These are phyloP conservation scores for Apocynum venetum DNA, from an alignment of 257 asterid species.

Conservation along the genomic window DNA sequence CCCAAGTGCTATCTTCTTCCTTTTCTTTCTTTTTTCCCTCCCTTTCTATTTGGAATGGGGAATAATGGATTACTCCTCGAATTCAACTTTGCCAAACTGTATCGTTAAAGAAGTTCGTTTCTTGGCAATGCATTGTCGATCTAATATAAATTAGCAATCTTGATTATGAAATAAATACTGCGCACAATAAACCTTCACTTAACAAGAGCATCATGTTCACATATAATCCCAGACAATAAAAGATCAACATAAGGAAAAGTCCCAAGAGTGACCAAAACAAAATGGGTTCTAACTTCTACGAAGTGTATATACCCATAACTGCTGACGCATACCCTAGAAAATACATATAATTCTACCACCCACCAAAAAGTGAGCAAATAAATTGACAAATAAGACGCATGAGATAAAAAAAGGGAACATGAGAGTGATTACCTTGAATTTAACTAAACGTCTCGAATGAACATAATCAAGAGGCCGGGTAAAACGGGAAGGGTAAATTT, in stretches of 20 bases:
- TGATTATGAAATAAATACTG: background rate
- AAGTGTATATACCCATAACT: background rate
- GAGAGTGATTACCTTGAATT: conserved; percentile 3
- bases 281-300: background rate
- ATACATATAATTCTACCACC: background rate
- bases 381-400: background rate
- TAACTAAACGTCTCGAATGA: background rate
- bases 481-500: background rate
- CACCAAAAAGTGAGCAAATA: background rate
- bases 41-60: background rate
- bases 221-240: background rate
- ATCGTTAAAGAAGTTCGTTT: background rate
- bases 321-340: background rate
- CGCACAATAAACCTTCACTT: background rate
- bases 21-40: background rate
- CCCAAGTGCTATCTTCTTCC: background rate
- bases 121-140: background rate
- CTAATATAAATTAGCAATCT: background rate
- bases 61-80: background rate
- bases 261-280: background rate
- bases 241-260: background rate
- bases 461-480: background rate
- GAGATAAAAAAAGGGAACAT: background rate
- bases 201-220: background rate
- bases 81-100: background rate